Base-by-base conservation (phyloP, 306 rosid species). In the Rosa lucieae region DNA sequence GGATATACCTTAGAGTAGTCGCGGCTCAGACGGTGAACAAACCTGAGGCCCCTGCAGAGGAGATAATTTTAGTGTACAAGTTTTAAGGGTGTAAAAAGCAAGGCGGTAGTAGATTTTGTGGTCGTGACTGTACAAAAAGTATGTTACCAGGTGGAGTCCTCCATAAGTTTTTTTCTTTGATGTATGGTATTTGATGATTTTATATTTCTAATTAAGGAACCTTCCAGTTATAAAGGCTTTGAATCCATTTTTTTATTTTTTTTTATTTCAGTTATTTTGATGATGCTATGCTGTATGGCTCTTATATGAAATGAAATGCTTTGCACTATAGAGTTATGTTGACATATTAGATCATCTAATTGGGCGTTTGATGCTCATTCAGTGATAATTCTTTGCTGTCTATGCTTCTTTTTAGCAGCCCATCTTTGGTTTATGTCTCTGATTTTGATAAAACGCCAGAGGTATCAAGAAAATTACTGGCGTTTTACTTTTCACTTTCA, bases 51-150 rank as follows among this genome's bases (percentile, higher is more conserved):
- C 82, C 70, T 78, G 80, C 78, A 82, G 86, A 85, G 84, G 79
- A 76, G 87, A 83, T 72, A 77, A 79, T 67, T 75, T 77, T 83
- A 85, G 84, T 79, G 85, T 81, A 83, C 82, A 73, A 88, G 83
- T 85, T 79, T 78, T 55, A 75, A 85, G 76, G 86, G 82, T 85
- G 91, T 85, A 85, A 83, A 85, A 85, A 85, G 81, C 79, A 78
- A 71, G 78, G 87, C 74, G 55, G 82, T 81, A 69, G 89, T 76
- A 74, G 74, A 69, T 66, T 75, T 78, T 82, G 86, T 79, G 80
- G 75, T 65, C 79, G 85, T 78, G 91, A 71, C 80, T 78, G 86
- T 88, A 85, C 87, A 88, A 87, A 87, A 74, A 79, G 72, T 42
- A 35, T 76, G 72, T 85, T 82, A 66, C 44, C 80, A 44, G 86